These are phyloP conservation scores for Durusdinium trenchii DNA, from an alignment of 73 alveolate species.

Conservation along the genomic window DNA sequence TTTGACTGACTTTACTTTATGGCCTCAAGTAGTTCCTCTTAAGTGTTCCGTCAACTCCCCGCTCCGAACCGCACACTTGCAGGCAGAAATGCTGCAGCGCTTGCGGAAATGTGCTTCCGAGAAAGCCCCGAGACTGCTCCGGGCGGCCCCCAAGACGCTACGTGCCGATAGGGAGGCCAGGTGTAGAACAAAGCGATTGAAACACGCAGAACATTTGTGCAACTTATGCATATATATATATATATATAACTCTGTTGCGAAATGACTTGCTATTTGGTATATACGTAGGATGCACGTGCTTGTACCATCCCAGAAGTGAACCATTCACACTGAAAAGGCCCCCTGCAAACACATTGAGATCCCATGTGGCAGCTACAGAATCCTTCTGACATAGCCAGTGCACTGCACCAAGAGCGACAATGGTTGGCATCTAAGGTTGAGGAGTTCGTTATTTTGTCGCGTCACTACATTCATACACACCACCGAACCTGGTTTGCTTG, in stretches of 20 bases:
- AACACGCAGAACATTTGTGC: background rate
- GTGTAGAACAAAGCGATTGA: background rate
- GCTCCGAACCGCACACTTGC: background rate
- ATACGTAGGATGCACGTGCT: too few species aligned
- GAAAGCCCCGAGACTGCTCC: background rate
- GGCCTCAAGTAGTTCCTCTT: background rate
- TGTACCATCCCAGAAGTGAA: too few species aligned
- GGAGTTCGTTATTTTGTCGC: too few species aligned
- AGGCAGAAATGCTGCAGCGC: background rate
- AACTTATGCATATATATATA: background rate
- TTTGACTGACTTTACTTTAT: background rate
- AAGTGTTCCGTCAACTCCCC: background rate
- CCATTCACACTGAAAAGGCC: too few species aligned
- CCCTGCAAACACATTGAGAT: too few species aligned
- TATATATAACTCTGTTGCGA: background rate
- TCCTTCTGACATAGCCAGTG: too few species aligned
- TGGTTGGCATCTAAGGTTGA: too few species aligned
- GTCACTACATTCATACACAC: too few species aligned
- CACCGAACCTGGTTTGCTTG: too few species aligned
- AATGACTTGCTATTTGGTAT: too few species aligned
- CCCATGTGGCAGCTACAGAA: too few species aligned
- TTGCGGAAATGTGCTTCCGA: background rate
- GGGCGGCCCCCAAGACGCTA: background rate
- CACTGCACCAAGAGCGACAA: too few species aligned
- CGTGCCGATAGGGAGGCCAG: constrained; percentile 11